Evolutionary conservation across 331 rosid species (phyloP).

Genomic region (Stylosanthes scabra): DNA sequence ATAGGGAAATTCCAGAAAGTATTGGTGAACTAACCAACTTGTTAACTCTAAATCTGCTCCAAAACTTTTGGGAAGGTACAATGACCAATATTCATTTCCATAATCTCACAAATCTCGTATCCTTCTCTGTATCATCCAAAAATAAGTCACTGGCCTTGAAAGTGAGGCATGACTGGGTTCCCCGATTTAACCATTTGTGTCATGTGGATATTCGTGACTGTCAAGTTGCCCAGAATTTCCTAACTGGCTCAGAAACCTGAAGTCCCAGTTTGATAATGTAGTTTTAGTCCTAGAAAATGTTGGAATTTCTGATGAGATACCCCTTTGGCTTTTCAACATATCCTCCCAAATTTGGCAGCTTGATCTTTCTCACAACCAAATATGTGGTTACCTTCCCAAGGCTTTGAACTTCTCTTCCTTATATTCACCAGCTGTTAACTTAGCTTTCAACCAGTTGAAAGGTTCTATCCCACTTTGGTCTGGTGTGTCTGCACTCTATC

Average conservation of each 20-base stretch:
- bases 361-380: conserved; percentile 33
- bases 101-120: neutral
- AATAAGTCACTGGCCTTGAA: neutral
- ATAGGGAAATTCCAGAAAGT: conserved; percentile 34
- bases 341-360: neutral
- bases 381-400: conserved; percentile 27
- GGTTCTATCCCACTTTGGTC: conserved; percentile 34
- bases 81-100: conserved; percentile 31
- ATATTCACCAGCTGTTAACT: neutral
- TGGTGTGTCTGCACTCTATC: neutral
- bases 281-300: conserved; percentile 11
- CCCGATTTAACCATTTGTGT: neutral
- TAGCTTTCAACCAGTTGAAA: conserved; percentile 18
- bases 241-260: conserved; percentile 26
- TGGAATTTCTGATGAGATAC: conserved; percentile 22
- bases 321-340: conserved; percentile 27
- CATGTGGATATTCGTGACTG: neutral
- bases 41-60: neutral
- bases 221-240: conserved; percentile 31
- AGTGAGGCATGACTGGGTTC: conserved; percentile 25
- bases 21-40: conserved; percentile 21
- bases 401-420: neutral
- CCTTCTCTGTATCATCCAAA: conserved; percentile 22
- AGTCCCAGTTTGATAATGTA: neutral
- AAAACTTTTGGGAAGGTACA: conserved; percentile 33